Evolutionary conservation across 2,329 filamentous ascomycete genomes (phyloP).

Genomic region (Leptographium wingfieldii): DNA sequence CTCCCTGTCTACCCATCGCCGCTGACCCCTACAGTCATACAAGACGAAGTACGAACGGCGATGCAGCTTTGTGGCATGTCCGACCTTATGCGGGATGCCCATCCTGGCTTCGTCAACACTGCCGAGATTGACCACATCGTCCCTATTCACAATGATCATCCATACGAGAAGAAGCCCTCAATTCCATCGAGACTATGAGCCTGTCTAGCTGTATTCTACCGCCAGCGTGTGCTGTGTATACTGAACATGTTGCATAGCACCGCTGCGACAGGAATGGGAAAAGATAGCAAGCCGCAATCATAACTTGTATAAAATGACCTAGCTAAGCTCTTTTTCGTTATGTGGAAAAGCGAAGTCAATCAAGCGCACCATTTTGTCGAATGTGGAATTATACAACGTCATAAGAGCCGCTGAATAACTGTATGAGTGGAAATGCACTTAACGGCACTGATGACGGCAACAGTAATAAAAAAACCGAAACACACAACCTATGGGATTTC

Average conservation of each 20-base stretch:
- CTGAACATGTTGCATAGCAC: background rate
- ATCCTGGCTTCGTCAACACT: slow-evolving; percentile 14
- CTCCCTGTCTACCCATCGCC: background rate
- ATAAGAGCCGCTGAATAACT: background rate
- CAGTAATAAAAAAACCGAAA: background rate
- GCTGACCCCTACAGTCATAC: slow-evolving; percentile 18
- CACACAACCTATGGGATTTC: background rate
- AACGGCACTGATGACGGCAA: background rate
- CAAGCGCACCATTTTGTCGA: background rate
- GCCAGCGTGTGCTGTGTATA: too few species aligned
- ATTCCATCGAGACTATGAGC: background rate
- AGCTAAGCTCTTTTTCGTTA: background rate
- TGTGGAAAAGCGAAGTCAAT: background rate
- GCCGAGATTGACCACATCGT: slow-evolving; percentile 14
- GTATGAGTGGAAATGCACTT: background rate
- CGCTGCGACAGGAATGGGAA: background rate
- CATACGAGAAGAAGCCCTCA: slow-evolving; percentile 8
- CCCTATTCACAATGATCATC: slow-evolving; percentile 1
- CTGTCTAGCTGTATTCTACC: background rate
- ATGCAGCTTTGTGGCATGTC: slow-evolving; percentile 21
- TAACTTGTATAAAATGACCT: background rate
- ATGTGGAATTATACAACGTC: background rate
- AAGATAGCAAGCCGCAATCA: background rate
- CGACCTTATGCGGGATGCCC: slow-evolving; percentile 12
- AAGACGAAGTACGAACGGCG: slow-evolving; percentile 24